Evolutionary conservation across 495 filamentous ascomycete genomes (phyloP), one percentile per base, ranked within the genome.

Genomic region (Penicillium samsonianum): DNA sequence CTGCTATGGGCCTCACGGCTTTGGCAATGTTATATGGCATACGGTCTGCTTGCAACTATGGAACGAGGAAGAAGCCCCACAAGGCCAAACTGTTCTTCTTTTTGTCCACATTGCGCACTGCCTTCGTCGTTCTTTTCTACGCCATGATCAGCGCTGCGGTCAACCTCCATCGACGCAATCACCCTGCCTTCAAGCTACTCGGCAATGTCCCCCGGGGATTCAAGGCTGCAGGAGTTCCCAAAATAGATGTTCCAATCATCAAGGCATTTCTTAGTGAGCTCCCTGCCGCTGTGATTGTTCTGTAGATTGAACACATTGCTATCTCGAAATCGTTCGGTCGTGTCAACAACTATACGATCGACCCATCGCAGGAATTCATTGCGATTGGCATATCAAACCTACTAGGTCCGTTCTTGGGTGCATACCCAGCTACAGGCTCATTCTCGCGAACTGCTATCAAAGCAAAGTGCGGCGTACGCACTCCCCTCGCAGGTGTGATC

Each of bases 241-340:
- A 71, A 0, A 71, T 96, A 42, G 83, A 86, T 64, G 78, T 75
- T 0, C 66, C 71, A 0, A 78, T 92, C 52, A 81, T 91, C 63
- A 77, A 65, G 6, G 62, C 80, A 4, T 90, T 91, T 65, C 73
- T 78, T 11, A 69, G 69, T 33, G 71, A 90, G 41, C 73, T 95
- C 0, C 90, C 90, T 0, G 87, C 86, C 12, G 82, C 87, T 0
- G 87, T 96, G 45, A 95, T 98, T 62, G 93, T 98, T 10, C 75
- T 96, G 37, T 78, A 96, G 30, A 96, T 98, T 62, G 93, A 98
- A 67, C 90, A 93, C 64, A 91, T 92, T 59, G 88, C 93, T 14
- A 98, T 98, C 56, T 90, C 91, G n/a, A 98, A 98, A 70, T 96
- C 92, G 0, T 98, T 98, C 61, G 93, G 93, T 7, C 82, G 93